Evolutionary conservation across 116 monocot genomes (phyloP).

Genomic region (Zostera marina): DNA sequence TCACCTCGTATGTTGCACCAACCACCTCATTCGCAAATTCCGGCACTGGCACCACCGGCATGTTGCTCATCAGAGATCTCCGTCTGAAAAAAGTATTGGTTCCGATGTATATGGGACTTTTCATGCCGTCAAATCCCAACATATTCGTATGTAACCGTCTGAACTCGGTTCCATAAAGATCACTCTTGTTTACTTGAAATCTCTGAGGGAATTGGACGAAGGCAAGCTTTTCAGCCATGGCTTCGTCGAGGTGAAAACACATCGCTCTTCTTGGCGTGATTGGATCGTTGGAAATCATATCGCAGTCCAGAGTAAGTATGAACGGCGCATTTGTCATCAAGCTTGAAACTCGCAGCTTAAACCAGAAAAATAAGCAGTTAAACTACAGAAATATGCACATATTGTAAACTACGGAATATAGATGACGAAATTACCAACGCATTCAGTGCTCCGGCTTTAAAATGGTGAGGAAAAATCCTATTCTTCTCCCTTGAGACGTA

Average conservation of each 20-base stretch:
- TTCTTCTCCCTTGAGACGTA: slow-evolving; percentile 69
- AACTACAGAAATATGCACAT: neutral
- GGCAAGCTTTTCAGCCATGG: slow-evolving; percentile 13
- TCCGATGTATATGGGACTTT: slow-evolving; percentile 38
- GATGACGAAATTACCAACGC: slow-evolving; percentile 49
- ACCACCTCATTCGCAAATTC: neutral
- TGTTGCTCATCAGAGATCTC: slow-evolving; percentile 5
- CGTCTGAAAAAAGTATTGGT: slow-evolving; percentile 40
- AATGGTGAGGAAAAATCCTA: slow-evolving; percentile 29
- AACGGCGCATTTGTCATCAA: slow-evolving; percentile 34
- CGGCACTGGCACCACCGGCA: neutral
- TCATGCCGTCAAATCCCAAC: slow-evolving; percentile 36
- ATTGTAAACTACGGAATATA: too few species aligned
- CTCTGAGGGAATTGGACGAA: slow-evolving; percentile 73
- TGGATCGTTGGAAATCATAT: slow-evolving; percentile 54
- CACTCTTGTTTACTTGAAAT: slow-evolving; percentile 35
- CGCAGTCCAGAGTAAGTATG: slow-evolving; percentile 61
- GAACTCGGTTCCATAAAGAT: slow-evolving; percentile 40
- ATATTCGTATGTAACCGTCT: slow-evolving; percentile 17
- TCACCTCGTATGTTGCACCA: slow-evolving; percentile 15
- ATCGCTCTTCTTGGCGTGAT: slow-evolving; percentile 27
- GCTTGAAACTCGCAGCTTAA: too few species aligned
- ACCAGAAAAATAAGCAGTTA: neutral
- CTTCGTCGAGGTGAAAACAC: slow-evolving; percentile 51
- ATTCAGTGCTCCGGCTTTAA: slow-evolving; percentile 84